A percentile compares a stretch with the other conserved stretches of the same genome.
These are phyloP conservation scores for Dioscorea cayenensis DNA, from an alignment of 116 monocot genomes.

Conservation along the genomic window DNA sequence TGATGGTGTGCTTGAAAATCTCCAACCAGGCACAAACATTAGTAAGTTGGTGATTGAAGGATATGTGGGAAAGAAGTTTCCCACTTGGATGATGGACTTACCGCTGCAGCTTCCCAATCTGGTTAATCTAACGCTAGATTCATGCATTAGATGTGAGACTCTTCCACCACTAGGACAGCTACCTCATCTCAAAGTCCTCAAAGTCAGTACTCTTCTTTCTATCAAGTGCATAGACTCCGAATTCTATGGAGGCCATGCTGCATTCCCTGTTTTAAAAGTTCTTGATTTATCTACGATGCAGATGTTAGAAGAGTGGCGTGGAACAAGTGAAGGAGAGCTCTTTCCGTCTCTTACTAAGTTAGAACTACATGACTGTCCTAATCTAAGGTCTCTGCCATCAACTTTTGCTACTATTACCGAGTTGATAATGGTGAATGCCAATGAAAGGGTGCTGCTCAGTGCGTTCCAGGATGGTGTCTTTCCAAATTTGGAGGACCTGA, in stretches of 20 bases:
- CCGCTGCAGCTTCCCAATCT: conserved; percentile 13
- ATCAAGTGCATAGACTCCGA: conserved; percentile 13
- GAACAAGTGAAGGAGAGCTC: background rate
- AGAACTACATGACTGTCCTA: conserved; percentile 5
- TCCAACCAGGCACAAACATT: conserved; percentile 12
- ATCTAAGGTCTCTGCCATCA: conserved; percentile 14
- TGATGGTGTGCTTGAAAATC: conserved; percentile 13
- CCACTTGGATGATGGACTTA: conserved; percentile 17
- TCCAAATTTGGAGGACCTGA: too few species aligned
- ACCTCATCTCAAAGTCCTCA: conserved; percentile 14
- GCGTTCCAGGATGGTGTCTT: too few species aligned
- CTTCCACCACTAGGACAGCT: conserved; percentile 19
- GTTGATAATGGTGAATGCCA: conserved; percentile 1
- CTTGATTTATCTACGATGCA: conserved; percentile 4
- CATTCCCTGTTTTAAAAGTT: conserved; percentile 16
- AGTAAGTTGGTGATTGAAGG: conserved; percentile 4
- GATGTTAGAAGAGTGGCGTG: conserved; percentile 18
- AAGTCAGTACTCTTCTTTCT: background rate
- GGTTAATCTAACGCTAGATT: conserved; percentile 5
- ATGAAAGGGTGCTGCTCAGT: too few species aligned
- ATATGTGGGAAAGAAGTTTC: conserved; percentile 16
- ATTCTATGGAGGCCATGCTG: conserved; percentile 12
- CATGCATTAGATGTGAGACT: conserved; percentile 5
- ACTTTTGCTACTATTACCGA: conserved; percentile 6
- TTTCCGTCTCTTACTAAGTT: conserved; percentile 12